Conservation (phyloP, 1,139 yeast species). For the Ogataea hybrid region DNA sequence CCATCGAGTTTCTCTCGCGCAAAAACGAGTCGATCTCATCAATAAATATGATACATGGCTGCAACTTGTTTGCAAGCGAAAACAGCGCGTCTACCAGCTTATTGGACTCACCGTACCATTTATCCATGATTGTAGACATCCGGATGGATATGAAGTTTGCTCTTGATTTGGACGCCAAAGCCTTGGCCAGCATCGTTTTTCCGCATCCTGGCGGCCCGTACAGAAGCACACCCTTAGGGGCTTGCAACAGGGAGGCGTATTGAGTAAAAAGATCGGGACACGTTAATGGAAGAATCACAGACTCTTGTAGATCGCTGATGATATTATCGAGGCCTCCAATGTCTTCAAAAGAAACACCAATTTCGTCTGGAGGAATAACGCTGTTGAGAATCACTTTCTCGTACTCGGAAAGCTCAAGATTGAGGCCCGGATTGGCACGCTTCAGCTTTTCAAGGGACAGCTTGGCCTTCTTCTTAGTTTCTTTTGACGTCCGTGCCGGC, state of each 20-base stretch:
- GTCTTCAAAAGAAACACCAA: slow-evolving; percentile 69
- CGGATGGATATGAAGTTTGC: slow-evolving; percentile 90
- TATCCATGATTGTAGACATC: slow-evolving; percentile 95
- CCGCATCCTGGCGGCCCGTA: slow-evolving; percentile 99
- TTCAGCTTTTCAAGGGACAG: slow-evolving; percentile 60
- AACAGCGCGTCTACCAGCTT: slow-evolving; percentile 93
- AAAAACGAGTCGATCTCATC: slow-evolving; percentile 96
- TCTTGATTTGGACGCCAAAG: slow-evolving; percentile 87
- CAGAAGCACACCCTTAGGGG: slow-evolving; percentile 91
- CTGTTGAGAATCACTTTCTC: slow-evolving; percentile 73
- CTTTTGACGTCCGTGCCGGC: slow-evolving; percentile 57
- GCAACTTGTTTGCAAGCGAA: slow-evolving; percentile 82
- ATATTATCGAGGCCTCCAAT: slow-evolving; percentile 86
- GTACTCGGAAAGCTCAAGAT: slow-evolving; percentile 65
- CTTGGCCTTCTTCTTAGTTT: slow-evolving; percentile 64
- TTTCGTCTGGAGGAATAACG: slow-evolving; percentile 84
- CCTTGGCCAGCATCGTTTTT: slow-evolving; percentile 95
- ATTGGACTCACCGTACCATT: slow-evolving; percentile 97
- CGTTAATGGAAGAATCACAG: slow-evolving; percentile 85
- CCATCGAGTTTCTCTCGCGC: slow-evolving; percentile 79
- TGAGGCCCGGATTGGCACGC: slow-evolving; percentile 56
- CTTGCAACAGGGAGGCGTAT: slow-evolving; percentile 67
- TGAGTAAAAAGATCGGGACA: slow-evolving; percentile 62
- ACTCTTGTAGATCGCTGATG: slow-evolving; percentile 81
- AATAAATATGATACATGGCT: slow-evolving; percentile 92